Evolutionary conservation across 2,329 filamentous ascomycete genomes (phyloP).

Genomic region (Phialophora verrucosa): DNA sequence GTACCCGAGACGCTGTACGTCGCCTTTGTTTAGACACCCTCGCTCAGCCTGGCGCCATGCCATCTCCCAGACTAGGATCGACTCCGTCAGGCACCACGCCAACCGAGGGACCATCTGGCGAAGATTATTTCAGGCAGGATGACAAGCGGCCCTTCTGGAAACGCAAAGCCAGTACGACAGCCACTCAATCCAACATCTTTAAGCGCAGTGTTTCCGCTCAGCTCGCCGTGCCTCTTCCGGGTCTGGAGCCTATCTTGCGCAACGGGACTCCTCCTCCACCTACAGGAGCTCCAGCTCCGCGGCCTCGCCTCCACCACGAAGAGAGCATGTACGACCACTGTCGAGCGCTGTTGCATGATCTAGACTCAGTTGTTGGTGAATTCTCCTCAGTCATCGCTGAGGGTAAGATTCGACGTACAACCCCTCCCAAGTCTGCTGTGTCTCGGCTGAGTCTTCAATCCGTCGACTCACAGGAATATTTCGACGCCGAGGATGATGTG

Average conservation of each 20-base stretch:
- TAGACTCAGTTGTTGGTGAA: conserved; percentile 82
- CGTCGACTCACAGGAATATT: conserved; percentile 84
- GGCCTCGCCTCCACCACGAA: conserved; percentile 52
- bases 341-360: conserved; percentile 78
- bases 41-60: conserved; percentile 45
- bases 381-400: conserved; percentile 78
- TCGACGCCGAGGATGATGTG: conserved; percentile 78
- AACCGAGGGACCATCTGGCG: conserved; percentile 43
- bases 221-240: conserved; percentile 55
- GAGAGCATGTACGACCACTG: conserved; percentile 80
- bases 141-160: conserved; percentile 89
- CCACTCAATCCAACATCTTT: conserved; percentile 49
- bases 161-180: conserved; percentile 71
- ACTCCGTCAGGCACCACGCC: conserved; percentile 33
- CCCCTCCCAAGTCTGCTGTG: conserved; percentile 58
- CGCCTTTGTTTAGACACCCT: conserved; percentile 82
- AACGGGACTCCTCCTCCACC: conserved; percentile 34
- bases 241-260: conserved; percentile 39
- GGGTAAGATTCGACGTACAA: conserved; percentile 76
- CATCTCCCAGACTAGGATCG: conserved; percentile 31
- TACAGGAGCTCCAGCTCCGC: not conserved
- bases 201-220: conserved; percentile 61
- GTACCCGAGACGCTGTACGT: conserved; percentile 85
- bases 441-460: conserved; percentile 79
- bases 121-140: conserved; percentile 46